A percentile compares a stretch with the other conserved stretches of the same genome.
phyloP scores from a whole-genome alignment of 805 yeast species.

The Cephaloascus fragrans region DNA sequence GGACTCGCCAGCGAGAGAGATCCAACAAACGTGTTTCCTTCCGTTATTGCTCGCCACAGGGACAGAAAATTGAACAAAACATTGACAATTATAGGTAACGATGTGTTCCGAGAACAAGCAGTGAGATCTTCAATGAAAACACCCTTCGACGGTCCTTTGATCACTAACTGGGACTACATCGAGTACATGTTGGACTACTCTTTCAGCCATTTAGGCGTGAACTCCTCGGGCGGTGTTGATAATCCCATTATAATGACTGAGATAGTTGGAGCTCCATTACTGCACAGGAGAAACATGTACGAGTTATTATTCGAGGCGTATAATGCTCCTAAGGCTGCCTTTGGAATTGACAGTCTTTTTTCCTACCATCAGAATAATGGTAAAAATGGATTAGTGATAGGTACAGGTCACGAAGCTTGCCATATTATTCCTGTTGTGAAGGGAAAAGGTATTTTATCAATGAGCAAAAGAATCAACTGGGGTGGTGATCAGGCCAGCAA shows the following conservation, averaged over 20 bases:
- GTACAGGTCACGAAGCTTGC: constrained; percentile 76
- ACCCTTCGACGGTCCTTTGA: constrained; percentile 80
- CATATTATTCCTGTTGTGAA: constrained; percentile 71
- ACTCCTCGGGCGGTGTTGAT: constrained; percentile 40
- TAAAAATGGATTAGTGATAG: constrained; percentile 63
- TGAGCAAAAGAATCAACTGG: constrained; percentile 79
- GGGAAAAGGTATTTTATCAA: constrained; percentile 56
- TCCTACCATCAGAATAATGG: constrained; percentile 61
- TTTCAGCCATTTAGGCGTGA: constrained; percentile 69
- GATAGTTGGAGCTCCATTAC: constrained; percentile 56
- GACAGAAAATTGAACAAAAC: constrained; percentile 61
- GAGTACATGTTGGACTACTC: constrained; percentile 80
- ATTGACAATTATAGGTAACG: constrained; percentile 75
- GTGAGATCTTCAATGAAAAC: constrained; percentile 59
- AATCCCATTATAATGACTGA: constrained; percentile 82
- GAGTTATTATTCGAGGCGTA: constrained; percentile 84
- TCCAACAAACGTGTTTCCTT: constrained; percentile 63
- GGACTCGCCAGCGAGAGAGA: constrained; percentile 39
- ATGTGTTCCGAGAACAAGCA: constrained; percentile 60
- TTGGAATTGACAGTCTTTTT: constrained; percentile 79
- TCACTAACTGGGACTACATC: constrained; percentile 88
- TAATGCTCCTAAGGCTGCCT: constrained; percentile 58
- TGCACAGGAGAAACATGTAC: constrained; percentile 66
- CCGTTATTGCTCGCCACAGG: constrained; percentile 61
- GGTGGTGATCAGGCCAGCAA: constrained; percentile 74